These are phyloP conservation scores for Cryptosporidium viatorum DNA, from an alignment of 169 alveolate genomes.

Conservation along the genomic window DNA sequence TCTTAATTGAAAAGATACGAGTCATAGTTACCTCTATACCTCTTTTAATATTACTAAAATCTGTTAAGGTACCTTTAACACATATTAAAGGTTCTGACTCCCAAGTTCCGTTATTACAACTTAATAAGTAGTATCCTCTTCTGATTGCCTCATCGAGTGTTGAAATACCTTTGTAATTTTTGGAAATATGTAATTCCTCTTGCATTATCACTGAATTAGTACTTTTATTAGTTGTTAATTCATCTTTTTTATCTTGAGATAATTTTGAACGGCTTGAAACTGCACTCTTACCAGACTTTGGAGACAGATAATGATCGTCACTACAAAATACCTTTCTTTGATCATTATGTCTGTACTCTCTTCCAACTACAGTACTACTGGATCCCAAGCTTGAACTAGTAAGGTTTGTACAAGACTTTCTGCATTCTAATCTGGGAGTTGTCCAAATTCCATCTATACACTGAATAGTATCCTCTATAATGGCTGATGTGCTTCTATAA, in stretches of 20 bases:
- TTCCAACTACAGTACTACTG: constrained; percentile 46
- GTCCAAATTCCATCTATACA: constrained; percentile 67
- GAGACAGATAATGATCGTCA: constrained; percentile 44
- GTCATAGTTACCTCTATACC: constrained; percentile 68
- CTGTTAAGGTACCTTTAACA: constrained; percentile 67
- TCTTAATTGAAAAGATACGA: constrained; percentile 48
- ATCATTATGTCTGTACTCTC: constrained; percentile 52
- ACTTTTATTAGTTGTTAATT: not conserved
- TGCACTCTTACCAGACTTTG: constrained; percentile 34
- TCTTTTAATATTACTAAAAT: constrained; percentile 44
- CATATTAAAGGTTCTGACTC: constrained; percentile 71
- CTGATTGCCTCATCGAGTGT: constrained; percentile 11
- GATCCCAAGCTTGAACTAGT: constrained; percentile 31
- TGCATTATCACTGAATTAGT: not conserved
- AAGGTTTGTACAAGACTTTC: constrained; percentile 30
- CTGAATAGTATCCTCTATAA: constrained; percentile 6
- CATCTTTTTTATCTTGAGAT: not conserved
- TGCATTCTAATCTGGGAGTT: constrained; percentile 34
- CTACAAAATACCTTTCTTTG: constrained; percentile 63
- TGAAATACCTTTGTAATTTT: constrained; percentile 3
- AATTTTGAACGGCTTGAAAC: not conserved
- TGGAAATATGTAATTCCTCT: not conserved
- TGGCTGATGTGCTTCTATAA: constrained; percentile 32
- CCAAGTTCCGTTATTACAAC: constrained; percentile 66
- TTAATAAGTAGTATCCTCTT: constrained; percentile 34